phyloP scores from a whole-genome alignment of 2,329 filamentous ascomycete species.

The Ceratocystis smalleyi region DNA sequence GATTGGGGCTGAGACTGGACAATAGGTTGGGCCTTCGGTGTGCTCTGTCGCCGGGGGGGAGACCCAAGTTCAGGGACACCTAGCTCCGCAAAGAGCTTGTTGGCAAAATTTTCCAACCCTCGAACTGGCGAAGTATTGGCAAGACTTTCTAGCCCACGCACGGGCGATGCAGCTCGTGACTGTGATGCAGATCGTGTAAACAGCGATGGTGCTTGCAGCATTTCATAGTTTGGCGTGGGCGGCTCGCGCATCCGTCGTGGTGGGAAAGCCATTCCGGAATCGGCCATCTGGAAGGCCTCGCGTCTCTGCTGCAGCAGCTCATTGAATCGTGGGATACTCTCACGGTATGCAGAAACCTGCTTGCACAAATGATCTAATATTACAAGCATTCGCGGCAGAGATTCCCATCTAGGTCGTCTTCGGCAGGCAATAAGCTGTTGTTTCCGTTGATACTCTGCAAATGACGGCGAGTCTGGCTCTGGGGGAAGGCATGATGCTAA shows the following conservation, averaged over 20 bases:
- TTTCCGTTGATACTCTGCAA: slow-evolving; percentile 26
- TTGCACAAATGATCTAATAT: slow-evolving; percentile 45
- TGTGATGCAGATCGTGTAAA: slow-evolving; percentile 28
- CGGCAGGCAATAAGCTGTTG: slow-evolving; percentile 27
- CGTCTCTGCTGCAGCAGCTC: slow-evolving; percentile 51
- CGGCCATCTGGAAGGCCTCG: slow-evolving; percentile 47
- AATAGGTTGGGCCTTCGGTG: slow-evolving; percentile 28
- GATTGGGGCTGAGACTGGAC: neutral
- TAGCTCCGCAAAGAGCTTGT: slow-evolving; percentile 45
- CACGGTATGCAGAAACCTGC: slow-evolving; percentile 46
- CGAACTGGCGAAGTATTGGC: slow-evolving; percentile 2
- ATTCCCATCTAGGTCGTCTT: slow-evolving; percentile 39
- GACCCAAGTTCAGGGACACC: slow-evolving; percentile 30
- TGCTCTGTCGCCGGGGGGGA: slow-evolving; percentile 21
- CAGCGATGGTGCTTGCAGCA: slow-evolving; percentile 14
- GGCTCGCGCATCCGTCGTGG: slow-evolving; percentile 18
- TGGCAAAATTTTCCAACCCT: slow-evolving; percentile 43
- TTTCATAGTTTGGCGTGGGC: slow-evolving; percentile 18
- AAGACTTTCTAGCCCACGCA: slow-evolving; percentile 28
- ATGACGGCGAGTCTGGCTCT: slow-evolving; percentile 28
- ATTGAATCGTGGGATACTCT: slow-evolving; percentile 54
- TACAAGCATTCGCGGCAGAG: slow-evolving; percentile 38
- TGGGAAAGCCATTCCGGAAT: slow-evolving; percentile 30
- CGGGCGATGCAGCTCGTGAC: slow-evolving; percentile 33
- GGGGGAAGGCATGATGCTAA: slow-evolving; percentile 23